Evolutionary conservation across 345 rosid genomes (phyloP), one percentile per base, ranked within the genome.

Genomic region (Rhodomyrtus tomentosa): DNA sequence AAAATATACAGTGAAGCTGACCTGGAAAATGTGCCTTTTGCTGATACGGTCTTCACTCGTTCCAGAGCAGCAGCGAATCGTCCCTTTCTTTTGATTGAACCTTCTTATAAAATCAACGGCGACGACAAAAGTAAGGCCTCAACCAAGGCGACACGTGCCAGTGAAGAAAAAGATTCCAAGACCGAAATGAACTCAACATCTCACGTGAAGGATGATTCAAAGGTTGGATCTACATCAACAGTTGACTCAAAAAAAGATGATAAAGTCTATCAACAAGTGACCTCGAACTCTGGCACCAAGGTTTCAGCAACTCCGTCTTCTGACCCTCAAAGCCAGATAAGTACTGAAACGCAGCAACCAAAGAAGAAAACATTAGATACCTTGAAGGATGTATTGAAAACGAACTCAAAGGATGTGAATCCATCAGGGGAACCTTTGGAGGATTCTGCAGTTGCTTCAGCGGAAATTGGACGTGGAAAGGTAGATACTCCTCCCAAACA

Each of bases 1-100:
- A 95, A 95, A 82, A 85, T 93, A 84, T 92, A 94, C 88, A 82
- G 88, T 1, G 98, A 95, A 79, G 86, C 95, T 82, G 98, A 95
- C 81, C 84, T 93, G 88, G 99, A 95, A 52, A 92, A 87, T 58
- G 84, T 91, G 81, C 95, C 92, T 73, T 94, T 91, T 90, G 90
- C 95, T 68, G 98, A 95, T 85, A 85, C 90, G 9, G 68, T 86
- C 85, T 93, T 89, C 86, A 85, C 90, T 55, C 91, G 82, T 59
- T 85, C 93, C 22, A 62, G 92, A 90, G 93, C 93, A 81, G 85
- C 92, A 48, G 86, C 88, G 82, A 89, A 92, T 87, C 94, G 92
- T 83, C 92, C 95, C 25, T 85, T 88, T 59, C 91, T 96, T 85
- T 91, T 96, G 80, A 92, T 93, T 45, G 98, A 96, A 74, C 95